Base-by-base conservation (phyloP, 805 yeast species). In the Candida suzukii region DNA sequence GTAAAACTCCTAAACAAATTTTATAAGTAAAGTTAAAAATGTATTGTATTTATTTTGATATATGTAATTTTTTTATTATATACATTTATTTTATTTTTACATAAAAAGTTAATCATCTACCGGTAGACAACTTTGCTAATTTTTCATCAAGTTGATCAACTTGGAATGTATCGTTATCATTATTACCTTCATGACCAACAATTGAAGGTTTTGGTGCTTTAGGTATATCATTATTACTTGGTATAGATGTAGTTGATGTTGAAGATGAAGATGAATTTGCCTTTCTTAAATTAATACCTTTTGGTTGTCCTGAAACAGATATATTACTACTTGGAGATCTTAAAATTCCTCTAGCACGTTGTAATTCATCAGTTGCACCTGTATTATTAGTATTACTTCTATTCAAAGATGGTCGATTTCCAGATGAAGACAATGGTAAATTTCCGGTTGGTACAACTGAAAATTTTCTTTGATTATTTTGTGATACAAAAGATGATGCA, bases 331-430 rank as follows among this genome's bases (percentile, higher is more conserved):
- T 26, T n/a, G 19, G 16, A 35, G 13, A 18, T 12, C 39, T 13
- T 14, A 37, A 28, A 7, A 50, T 50, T 3, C 57, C 57, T 38
- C 57, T 49, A 12, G 55, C 57, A 27, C 45, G 45, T 24, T 51
- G 52, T n/a, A 51, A 40, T 13, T 34, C 41, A 20, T 44, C 51
- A 4, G 41, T 32, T 16, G 46, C 53, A n/a, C n/a, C n/a, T n/a
- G n/a, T n/a, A 5, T 35, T 17, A 36, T 39, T 47, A 10, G 51
- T 44, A 37, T 46, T 46, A 2, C 48, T 25, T 16, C 49, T 47
- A 5, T 29, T 17, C 3, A 19, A 17, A 10, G 21, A 14, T 6
- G 27, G 7, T n/a, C 24, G n/a, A 9, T 13, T n/a, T 22, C 34
- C 27, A 10, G 43, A 31, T 2, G 42, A 31, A 16, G 32, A 10